Base-by-base conservation (phyloP, 1,139 yeast genomes). In the Suhomyces maxii region DNA sequence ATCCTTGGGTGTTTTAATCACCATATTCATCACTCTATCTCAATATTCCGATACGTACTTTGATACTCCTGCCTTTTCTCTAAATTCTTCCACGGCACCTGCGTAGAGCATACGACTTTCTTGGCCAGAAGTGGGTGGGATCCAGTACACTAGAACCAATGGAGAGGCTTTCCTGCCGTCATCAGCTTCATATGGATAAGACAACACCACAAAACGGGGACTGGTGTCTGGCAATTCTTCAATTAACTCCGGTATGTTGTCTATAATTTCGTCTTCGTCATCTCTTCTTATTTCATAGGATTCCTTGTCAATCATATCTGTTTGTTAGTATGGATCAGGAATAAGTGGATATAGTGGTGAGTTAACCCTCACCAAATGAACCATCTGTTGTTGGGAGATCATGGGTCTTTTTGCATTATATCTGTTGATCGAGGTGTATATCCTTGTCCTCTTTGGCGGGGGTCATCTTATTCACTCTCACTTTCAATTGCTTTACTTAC, bases 41-140 rank as follows among this genome's bases (percentile, higher is more conserved):
- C 25, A n/a, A 9, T 18, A 11, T 28, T n/a, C 7, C 11, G 35
- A 54, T 57, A 78, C 83, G 48, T 64, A 77, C 82, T 79, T 80
- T 36, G 82, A 71, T 11, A 86, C 91, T 11, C 93, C 91, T 13
- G 95, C 88, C 58, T 84, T 84, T 45, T 80, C 84, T 61, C 93
- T 76, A 51, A 90, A 78, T 55, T 84, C 68, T 60, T 90, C 97
- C 26, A 88, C 80, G 0, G 96, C 95, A 2, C 95, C 96, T 1
- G 97, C 97, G 58, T 88, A 90, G 41, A 88, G 68, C 97, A 90
- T 90, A 61, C 86, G 80, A 60, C 79, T 73, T 46, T 84, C 88
- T 61, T 84, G 93, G 13, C 87, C 85, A 14, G 90, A 77, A 0
- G 96, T 88, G 26, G 84, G 85, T 2, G 97, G 97, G 48, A 88